Evolutionary conservation across 371 early-diverging fungal genomes (phyloP).

Genomic region (Saksenaea oblongispora): DNA sequence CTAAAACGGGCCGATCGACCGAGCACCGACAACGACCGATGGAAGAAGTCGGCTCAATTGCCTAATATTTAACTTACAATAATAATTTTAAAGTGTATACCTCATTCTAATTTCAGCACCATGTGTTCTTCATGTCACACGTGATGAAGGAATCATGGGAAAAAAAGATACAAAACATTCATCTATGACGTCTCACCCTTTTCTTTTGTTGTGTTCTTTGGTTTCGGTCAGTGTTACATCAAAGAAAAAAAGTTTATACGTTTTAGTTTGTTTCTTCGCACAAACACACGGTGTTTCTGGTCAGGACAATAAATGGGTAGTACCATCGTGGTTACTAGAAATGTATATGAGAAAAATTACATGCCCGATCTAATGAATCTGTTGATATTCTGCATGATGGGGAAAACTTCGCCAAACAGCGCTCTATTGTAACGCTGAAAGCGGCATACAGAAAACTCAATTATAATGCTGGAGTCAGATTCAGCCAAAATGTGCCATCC

Average conservation of each 20-base stretch:
- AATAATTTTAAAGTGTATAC: not conserved
- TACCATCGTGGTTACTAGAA: not conserved
- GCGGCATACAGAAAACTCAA: not conserved
- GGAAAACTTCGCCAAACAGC: not conserved
- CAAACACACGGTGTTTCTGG: too few species aligned
- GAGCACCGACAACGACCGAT: not conserved
- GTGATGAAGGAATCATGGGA: not conserved
- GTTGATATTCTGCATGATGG: not conserved
- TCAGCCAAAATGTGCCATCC: too few species aligned
- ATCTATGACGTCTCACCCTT: not conserved
- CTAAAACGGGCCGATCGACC: slow-evolving; percentile 10
- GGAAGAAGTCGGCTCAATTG: not conserved
- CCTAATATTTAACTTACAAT: not conserved
- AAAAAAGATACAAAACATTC: not conserved
- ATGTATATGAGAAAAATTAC: not conserved
- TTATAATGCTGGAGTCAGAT: too few species aligned
- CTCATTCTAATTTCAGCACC: not conserved
- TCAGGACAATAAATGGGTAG: not conserved
- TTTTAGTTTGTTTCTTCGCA: not conserved
- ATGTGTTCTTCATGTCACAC: not conserved
- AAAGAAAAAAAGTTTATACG: not conserved
- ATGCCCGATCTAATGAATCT: not conserved
- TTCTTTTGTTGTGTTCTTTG: not conserved
- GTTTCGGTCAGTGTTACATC: not conserved
- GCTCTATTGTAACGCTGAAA: not conserved